Evolutionary conservation across 1,284 basidiomycete species (phyloP), one percentile per base, ranked within the genome.

Genomic region (Volvariella volvacea): DNA sequence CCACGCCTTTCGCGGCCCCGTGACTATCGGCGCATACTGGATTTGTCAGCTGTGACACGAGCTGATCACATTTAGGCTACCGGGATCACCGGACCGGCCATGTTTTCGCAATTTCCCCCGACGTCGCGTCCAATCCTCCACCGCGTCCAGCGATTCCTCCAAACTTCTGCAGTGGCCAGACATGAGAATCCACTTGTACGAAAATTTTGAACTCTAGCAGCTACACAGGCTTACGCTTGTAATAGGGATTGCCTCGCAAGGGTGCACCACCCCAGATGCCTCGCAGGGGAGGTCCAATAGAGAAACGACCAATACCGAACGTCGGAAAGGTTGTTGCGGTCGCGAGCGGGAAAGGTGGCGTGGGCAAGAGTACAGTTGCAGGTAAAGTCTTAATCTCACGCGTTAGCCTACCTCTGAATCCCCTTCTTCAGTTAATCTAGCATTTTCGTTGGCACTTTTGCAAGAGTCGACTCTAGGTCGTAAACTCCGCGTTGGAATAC

Each of bases 291-390:
- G 77, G 73, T 1, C 69, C 70, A 1, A 68, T 76, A 21, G 61
- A 67, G 45, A 86, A 82, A 58, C 65, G 78, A 22, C 56, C 66
- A 1, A 79, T 89, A 40, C 74, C 83, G 1, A 68, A 88, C 55
- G 86, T 84, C 9, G 74, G 74, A 50, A 78, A 77, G 45, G 81
- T 96, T 21, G 62, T 99, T 6, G 87, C 82, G 3, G 93, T 99
- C 0, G 89, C 92, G 1, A 93, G 89, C 53, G 95, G 93, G 12
- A 98, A 98, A 60, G 96, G 95, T 28, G 95, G 95, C 1, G 95
- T 98, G 1, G 95, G 95, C 4, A 99, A 99, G 67, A 94, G 90
- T 52, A 98, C 94, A 0, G 73, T 98, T 28, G 88, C 94, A 41
- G 88, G 91, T 91, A 48, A 25, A 33, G 32, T 7, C 22, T 39